phyloP scores from a whole-genome alignment of 441 rosid genomes.

The Erodium moschatum region DNA sequence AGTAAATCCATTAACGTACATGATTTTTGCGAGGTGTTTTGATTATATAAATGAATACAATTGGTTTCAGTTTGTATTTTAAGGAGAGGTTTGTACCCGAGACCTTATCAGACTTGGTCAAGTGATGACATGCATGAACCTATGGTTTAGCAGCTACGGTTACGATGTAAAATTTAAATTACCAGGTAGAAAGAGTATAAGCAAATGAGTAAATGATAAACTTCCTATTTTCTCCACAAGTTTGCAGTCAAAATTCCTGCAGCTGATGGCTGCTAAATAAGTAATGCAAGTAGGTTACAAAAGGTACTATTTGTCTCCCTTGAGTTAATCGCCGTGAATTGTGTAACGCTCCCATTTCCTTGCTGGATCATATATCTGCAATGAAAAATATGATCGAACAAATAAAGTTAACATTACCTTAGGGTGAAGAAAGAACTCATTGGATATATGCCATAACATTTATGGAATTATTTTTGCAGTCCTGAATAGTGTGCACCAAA shows the following conservation, averaged over 20 bases:
- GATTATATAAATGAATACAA: no score
- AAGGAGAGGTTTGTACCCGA: no score
- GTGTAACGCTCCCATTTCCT: constrained; percentile 96
- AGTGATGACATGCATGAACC: no score
- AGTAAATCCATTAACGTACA: no score
- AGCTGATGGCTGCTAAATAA: neutral
- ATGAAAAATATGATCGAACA: neutral
- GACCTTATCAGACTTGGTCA: no score
- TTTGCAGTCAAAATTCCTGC: neutral
- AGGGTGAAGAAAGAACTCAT: neutral
- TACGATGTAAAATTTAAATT: no score
- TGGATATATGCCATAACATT: neutral
- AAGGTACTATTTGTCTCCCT: neutral
- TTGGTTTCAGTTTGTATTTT: no score
- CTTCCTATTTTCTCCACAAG: neutral
- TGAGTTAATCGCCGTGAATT: constrained; percentile 70
- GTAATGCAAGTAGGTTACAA: neutral
- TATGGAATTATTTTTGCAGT: no score
- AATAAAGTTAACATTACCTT: neutral
- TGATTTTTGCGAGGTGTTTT: no score
- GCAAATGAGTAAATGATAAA: neutral
- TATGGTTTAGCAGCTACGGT: no score
- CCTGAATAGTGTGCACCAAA: neutral
- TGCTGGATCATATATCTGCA: constrained; percentile 78
- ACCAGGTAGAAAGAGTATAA: neutral